Percentiles rank a stretch among this genome's conserved stretches.
phyloP scores from a whole-genome alignment of 2,329 filamentous ascomycete genomes.

The Ceratocystis destructans region DNA sequence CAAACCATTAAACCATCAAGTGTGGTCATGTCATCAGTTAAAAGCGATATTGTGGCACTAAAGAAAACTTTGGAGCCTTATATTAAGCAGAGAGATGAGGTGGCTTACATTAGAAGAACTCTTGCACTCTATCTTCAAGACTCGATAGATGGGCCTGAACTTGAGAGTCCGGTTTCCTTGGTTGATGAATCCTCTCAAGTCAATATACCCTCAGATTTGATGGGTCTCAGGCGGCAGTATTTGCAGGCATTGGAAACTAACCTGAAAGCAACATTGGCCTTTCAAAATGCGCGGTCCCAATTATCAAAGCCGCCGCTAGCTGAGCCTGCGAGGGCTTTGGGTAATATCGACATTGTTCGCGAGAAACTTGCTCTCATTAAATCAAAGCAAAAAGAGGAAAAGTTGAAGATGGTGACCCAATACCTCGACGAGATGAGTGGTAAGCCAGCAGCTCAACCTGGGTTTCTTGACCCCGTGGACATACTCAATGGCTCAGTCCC shows the following conservation, averaged over 20 bases:
- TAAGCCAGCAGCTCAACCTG: slow-evolving; percentile 38
- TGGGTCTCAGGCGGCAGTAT: slow-evolving; percentile 41
- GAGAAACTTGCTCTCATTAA: slow-evolving; percentile 39
- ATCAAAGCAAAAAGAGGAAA: slow-evolving; percentile 38
- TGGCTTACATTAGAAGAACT: slow-evolving; percentile 41
- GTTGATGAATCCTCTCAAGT: slow-evolving; percentile 18
- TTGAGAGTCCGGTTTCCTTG: slow-evolving; percentile 14
- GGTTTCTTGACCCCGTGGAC: slow-evolving; percentile 36
- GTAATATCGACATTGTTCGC: slow-evolving; percentile 26
- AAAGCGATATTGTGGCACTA: not conserved
- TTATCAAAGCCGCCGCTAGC: not conserved
- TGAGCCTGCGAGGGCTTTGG: not conserved
- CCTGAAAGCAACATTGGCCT: slow-evolving; percentile 36
- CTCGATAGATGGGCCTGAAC: slow-evolving; percentile 14
- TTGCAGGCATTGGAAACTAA: slow-evolving; percentile 41
- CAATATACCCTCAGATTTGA: slow-evolving; percentile 26
- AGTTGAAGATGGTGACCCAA: slow-evolving; percentile 37
- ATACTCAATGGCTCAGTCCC: slow-evolving; percentile 33
- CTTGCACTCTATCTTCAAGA: slow-evolving; percentile 38
- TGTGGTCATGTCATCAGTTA: slow-evolving; percentile 4
- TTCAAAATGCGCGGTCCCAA: slow-evolving; percentile 26
- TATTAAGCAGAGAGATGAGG: slow-evolving; percentile 44
- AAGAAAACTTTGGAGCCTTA: slow-evolving; percentile 33
- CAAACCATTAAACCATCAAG: too few species aligned
- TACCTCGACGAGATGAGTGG: slow-evolving; percentile 38